Conservation (phyloP, 2,329 filamentous ascomycete species). For the Talaromyces piceae region DNA sequence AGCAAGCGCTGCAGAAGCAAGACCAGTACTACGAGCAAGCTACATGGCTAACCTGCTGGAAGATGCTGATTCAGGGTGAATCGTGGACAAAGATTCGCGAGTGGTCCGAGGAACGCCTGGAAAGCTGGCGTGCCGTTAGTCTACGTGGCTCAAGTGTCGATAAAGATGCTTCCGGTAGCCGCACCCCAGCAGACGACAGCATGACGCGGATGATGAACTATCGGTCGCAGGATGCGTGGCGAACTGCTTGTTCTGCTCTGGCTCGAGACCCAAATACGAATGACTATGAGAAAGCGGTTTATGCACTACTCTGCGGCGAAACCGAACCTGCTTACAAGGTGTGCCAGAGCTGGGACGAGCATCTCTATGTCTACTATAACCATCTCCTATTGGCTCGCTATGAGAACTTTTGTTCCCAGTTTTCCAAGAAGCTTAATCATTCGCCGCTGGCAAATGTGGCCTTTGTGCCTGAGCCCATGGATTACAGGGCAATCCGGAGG, state of each 20-base stretch:
- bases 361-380: constrained; percentile 81
- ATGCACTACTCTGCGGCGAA: constrained; percentile 83
- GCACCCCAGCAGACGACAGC: constrained; percentile 27
- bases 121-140: constrained; percentile 81
- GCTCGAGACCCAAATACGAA: constrained; percentile 60
- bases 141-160: constrained; percentile 55
- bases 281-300: constrained; percentile 80
- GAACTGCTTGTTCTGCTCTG: constrained; percentile 32
- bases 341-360: constrained; percentile 76
- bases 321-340: constrained; percentile 67
- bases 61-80: constrained; percentile 80
- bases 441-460: constrained; percentile 47
- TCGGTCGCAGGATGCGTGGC: constrained; percentile 31
- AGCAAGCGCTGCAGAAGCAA: constrained; percentile 65
- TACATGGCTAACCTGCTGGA: constrained; percentile 90
- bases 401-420: constrained; percentile 54
- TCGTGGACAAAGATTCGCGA: constrained; percentile 66
- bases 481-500: constrained; percentile 30
- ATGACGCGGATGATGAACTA: constrained; percentile 37
- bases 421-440: constrained; percentile 42
- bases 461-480: constrained; percentile 51
- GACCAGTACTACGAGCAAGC: constrained; percentile 85
- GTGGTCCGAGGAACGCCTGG: constrained; percentile 78
- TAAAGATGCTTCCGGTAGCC: constrained; percentile 18
- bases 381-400: constrained; percentile 74